Base-by-base conservation (phyloP, 1,284 basidiomycete genomes). In the Austropuccinia psidii region DNA sequence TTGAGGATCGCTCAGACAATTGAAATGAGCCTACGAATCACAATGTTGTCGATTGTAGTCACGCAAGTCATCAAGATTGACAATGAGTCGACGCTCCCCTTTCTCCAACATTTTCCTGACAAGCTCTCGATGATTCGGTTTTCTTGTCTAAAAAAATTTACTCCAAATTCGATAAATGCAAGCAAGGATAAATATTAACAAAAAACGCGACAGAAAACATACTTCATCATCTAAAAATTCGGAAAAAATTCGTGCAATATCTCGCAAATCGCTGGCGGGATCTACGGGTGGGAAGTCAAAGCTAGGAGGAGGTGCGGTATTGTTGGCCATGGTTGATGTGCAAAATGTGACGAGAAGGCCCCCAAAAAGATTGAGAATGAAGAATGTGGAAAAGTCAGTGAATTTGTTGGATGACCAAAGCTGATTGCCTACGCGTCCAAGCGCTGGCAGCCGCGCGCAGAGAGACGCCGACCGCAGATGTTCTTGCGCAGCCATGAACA, bases 11-110 rank as follows among this genome's bases (percentile, higher is more conserved):
- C 29, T 73, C 9, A 43, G 37, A 11, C n/a, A 66, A 39, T 15
- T 11, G 39, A 55, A 52, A 37, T 54, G 19, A 17, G 79, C 82
- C 55, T 57, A 83, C 82, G 82, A 83, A 72, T 84, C 83, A 50
- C 83, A 83, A 69, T 83, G 89, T 74, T 90, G 87, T 80, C 93
- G 88, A 81, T 91, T 88, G 81, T 94, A 94, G 82, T 93, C 91
- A 81, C 96, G 89, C 77, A 99, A 83, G 82, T 98, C 93, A 82
- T 99, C 95, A 77, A 98, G 85, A 82, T 97, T 98, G 81, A 99
- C 87, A 78, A 96, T 88, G 78, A 99, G 88, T 78, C 96, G 88
- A 77, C 91, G 89, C 79, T 89, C 87, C 78, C 91, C 89, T 37
- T 86, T 84, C 72, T 90, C 87, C 52, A 98, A 85, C 89, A 98